Percentiles rank a stretch among this genome's conserved stretches.
These are phyloP conservation scores for Sicyos edulis DNA, from an alignment of 306 rosid genomes.

Conservation along the genomic window DNA sequence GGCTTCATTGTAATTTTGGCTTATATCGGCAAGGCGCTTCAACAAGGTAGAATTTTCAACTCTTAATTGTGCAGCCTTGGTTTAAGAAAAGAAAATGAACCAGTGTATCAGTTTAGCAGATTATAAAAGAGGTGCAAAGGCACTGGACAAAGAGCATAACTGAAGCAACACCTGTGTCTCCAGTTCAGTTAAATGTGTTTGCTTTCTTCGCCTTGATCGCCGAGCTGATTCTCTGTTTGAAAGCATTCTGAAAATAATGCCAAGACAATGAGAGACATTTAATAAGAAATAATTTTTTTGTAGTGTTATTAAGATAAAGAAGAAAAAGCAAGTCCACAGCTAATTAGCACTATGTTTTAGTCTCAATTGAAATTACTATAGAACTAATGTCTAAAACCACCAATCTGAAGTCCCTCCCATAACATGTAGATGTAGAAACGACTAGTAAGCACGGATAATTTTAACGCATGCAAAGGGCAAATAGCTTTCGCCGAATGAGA, in stretches of 20 bases:
- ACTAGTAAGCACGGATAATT: neutral
- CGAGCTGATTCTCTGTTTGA: conserved; percentile 97
- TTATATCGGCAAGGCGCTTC: conserved; percentile 63
- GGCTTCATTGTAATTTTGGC: conserved; percentile 53
- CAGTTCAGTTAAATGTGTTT: conserved; percentile 90
- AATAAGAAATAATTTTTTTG: neutral
- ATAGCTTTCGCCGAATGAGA: neutral
- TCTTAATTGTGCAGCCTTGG: conserved; percentile 72
- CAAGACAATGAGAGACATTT: neutral
- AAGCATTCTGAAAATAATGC: conserved; percentile 60
- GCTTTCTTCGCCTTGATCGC: conserved; percentile 94
- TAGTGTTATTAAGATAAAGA: neutral
- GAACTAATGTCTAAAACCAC: neutral
- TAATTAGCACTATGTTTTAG: neutral
- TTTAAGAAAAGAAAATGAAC: conserved; percentile 16
- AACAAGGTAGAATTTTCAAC: conserved; percentile 72
- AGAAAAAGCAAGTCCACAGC: neutral
- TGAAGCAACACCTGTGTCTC: conserved; percentile 57
- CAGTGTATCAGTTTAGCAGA: neutral
- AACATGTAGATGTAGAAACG: neutral
- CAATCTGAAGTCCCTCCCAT: neutral
- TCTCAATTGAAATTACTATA: neutral
- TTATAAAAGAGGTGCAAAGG: conserved; percentile 13
- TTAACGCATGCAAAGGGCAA: neutral
- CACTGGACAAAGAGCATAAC: conserved; percentile 10